A percentile compares a stretch with the other conserved stretches of the same genome.
These are phyloP conservation scores for Raphanus sativus DNA, from an alignment of 345 rosid species.

Conservation along the genomic window DNA sequence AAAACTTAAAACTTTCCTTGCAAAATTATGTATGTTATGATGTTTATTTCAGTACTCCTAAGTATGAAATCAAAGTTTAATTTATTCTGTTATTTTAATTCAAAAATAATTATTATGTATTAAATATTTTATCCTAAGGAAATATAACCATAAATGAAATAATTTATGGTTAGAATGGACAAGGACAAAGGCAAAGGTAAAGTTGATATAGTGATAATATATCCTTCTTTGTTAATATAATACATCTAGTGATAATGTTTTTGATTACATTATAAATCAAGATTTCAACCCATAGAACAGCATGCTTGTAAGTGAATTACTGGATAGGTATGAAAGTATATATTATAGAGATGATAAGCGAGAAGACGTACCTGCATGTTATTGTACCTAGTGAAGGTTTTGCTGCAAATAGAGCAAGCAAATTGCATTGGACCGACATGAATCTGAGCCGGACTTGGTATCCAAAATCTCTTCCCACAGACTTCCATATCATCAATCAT, in stretches of 20 bases:
- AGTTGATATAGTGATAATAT: constrained; percentile 17
- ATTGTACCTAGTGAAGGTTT: constrained; percentile 97
- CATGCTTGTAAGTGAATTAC: background rate
- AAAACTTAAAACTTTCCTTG: background rate
- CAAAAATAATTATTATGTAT: background rate
- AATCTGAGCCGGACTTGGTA: constrained; percentile 94
- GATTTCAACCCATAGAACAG: background rate
- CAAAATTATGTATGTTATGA: background rate
- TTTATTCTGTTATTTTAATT: background rate
- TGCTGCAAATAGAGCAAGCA: constrained; percentile 95
- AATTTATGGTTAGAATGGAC: constrained; percentile 15
- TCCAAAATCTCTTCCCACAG: constrained; percentile 55
- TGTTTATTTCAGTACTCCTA: background rate
- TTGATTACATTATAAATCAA: background rate
- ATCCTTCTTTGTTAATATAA: background rate
- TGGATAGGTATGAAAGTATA: constrained; percentile 2
- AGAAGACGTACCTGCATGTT: constrained; percentile 85
- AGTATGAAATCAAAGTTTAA: background rate
- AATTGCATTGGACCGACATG: constrained; percentile 94
- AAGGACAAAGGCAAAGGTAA: constrained; percentile 36
- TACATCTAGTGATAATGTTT: background rate
- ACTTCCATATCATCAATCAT: constrained; percentile 26
- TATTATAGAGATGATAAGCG: background rate
- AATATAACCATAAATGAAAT: constrained; percentile 1
- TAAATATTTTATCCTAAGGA: background rate